Evolutionary conservation across 345 rosid genomes (phyloP), one percentile per base, ranked within the genome.

Genomic region (Isatis tinctoria): DNA sequence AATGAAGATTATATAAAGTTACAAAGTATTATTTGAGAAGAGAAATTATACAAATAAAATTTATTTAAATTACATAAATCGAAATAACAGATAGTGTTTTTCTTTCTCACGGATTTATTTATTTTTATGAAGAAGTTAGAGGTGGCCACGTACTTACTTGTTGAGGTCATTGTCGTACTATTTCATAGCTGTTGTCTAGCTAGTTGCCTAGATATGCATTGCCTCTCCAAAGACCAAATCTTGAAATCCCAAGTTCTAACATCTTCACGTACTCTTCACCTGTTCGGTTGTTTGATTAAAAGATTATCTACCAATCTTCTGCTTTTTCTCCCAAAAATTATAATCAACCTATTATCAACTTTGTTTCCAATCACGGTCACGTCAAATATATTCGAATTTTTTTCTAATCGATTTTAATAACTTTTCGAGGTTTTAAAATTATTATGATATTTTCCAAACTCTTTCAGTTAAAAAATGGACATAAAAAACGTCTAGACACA

Each of bases 171-270:
- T 75, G 20, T 68, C 63, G 60, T 60, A 27, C 67, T 39, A 35
- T 51, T 75, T 48, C 28, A 33, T 75, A 67, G 78, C 68, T 75
- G 57, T 44, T 69, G 65, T 62, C 64, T 67, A 74, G 62, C 64
- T 67, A 74, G 62, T 47, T 35, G 20, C 61, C 54, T 68, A 75
- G 72, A 60, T 60, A 51, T 68, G 67, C 41, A 20, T 60, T 67
- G 67, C 47, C 20, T 75, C 39, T 66, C 27, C 6, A 28, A 54
- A 65, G 60, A 66, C 66, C 43, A 65, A 36, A 66, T 66, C 44
- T 74, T 67, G 10, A 56, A 65, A 67, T 39, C 54, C 44, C 53
- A 2, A 67, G 43, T 59, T 67, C 73, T 58, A 36, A 65, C 22
- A 35, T 56, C 41, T 74, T 35, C 27, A 45, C 33, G 26, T 16